Conservation (phyloP, 2,329 filamentous ascomycete species). For the Myriangium duriaei region DNA sequence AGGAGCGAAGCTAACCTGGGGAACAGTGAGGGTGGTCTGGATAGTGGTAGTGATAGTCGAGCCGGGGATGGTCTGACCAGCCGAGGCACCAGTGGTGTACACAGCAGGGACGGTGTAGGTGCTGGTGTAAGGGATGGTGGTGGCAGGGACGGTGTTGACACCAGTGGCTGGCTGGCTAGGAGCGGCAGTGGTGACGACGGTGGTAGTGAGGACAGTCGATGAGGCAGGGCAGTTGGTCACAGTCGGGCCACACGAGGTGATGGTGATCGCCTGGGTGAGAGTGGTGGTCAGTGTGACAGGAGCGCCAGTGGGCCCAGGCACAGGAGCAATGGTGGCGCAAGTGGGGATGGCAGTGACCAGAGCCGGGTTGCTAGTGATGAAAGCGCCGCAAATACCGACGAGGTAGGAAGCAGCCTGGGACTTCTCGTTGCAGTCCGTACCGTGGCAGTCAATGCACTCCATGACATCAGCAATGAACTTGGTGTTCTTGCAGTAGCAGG, state of each 20-base stretch:
- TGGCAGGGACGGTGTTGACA: slow-evolving; percentile 16
- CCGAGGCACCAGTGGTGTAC: slow-evolving; percentile 23
- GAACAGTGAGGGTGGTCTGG: slow-evolving; percentile 33
- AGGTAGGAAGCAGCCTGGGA: slow-evolving; percentile 67
- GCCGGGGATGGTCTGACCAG: slow-evolving; percentile 21
- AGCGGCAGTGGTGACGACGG: slow-evolving; percentile 13
- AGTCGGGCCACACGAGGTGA: slow-evolving; percentile 16
- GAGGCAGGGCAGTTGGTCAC: slow-evolving; percentile 17
- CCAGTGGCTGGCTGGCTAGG: slow-evolving; percentile 13
- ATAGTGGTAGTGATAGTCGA: slow-evolving; percentile 22
- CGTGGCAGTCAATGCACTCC: slow-evolving; percentile 68
- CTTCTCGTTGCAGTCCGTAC: slow-evolving; percentile 52
- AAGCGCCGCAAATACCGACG: slow-evolving; percentile 76
- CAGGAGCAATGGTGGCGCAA: slow-evolving; percentile 39
- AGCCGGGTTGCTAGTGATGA: slow-evolving; percentile 65
- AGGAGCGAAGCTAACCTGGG: slow-evolving; percentile 33
- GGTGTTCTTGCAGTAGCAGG: slow-evolving; percentile 76
- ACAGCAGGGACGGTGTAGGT: slow-evolving; percentile 24
- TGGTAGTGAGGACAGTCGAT: slow-evolving; percentile 13
- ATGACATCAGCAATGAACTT: slow-evolving; percentile 70
- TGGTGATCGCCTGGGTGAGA: slow-evolving; percentile 21
- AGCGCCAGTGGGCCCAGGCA: slow-evolving; percentile 6
- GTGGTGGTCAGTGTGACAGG: slow-evolving; percentile 9
- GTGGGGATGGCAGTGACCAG: slow-evolving; percentile 63
- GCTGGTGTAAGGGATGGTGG: slow-evolving; percentile 31